These are phyloP conservation scores for Phycomyces blakesleeanus DNA, from an alignment of 192 early-diverging fungal species.

Conservation along the genomic window DNA sequence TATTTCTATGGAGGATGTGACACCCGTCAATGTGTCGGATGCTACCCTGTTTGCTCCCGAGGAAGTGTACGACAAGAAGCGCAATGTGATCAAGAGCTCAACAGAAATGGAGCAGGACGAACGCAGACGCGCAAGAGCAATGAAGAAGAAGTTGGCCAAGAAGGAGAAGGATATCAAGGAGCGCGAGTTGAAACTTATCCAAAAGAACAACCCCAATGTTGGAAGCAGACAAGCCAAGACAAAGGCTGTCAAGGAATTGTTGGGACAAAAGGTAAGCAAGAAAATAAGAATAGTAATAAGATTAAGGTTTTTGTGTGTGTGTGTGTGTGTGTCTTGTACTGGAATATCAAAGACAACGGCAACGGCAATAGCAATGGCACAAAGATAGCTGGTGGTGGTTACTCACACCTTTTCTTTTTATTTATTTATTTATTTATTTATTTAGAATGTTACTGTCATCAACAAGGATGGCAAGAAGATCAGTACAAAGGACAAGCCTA, in stretches of 20 bases:
- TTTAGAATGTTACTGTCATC: conserved; percentile 34
- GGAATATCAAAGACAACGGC: too few relatives aligned
- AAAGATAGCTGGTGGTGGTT: too few relatives aligned
- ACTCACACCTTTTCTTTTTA: neutral
- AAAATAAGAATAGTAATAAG: too few relatives aligned
- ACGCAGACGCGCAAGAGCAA: conserved; percentile 64
- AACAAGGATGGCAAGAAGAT: conserved; percentile 31
- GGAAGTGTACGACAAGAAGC: conserved; percentile 84
- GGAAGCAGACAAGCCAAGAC: conserved; percentile 47
- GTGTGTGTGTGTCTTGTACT: too few relatives aligned
- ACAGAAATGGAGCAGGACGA: conserved; percentile 77
- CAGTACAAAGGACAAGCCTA: conserved; percentile 16
- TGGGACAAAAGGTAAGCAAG: conserved; percentile 58
- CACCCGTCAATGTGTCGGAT: conserved; percentile 80
- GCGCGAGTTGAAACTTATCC: conserved; percentile 44
- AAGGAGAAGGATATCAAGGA: conserved; percentile 54
- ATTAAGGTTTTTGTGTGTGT: too few relatives aligned
- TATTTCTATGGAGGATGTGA: conserved; percentile 92
- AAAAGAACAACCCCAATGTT: conserved; percentile 40
- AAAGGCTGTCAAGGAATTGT: conserved; percentile 57
- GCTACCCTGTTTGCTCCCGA: conserved; percentile 81
- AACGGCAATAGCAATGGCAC: too few relatives aligned
- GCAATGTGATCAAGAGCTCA: conserved; percentile 67
- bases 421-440: neutral
- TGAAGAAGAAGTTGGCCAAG: conserved; percentile 64